phyloP scores from a whole-genome alignment of 257 asterid species.

The Scutellaria galericulata region DNA sequence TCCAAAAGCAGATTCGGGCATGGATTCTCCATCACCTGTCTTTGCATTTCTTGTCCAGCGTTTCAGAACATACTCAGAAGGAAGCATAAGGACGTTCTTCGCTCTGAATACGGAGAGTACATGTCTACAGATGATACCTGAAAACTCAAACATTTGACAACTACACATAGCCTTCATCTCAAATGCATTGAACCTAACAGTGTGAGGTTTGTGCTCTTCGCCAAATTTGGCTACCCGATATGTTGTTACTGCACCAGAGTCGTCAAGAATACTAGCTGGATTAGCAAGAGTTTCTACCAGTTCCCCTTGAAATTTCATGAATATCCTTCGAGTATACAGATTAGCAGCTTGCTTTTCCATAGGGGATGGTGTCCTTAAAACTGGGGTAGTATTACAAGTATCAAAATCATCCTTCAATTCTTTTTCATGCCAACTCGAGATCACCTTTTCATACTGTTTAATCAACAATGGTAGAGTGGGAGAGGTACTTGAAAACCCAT shows the following conservation, averaged over 20 bases:
- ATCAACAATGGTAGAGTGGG: conserved; percentile 58
- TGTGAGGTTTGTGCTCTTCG: conserved; percentile 73
- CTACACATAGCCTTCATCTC: conserved; percentile 81
- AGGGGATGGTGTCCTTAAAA: conserved; percentile 83
- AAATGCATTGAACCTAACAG: conserved; percentile 57
- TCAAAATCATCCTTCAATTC: conserved; percentile 76
- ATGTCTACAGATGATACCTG: conserved; percentile 84
- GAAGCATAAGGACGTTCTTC: conserved; percentile 74
- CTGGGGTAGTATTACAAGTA: conserved; percentile 53
- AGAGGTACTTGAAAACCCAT: conserved; percentile 50
- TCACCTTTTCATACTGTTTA: conserved; percentile 67
- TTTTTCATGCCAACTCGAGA: conserved; percentile 66
- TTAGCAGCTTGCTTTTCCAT: conserved; percentile 95
- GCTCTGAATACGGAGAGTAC: conserved; percentile 80
- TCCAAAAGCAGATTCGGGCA: conserved; percentile 41
- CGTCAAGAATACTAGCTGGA: conserved; percentile 71
- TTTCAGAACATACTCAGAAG: conserved; percentile 72
- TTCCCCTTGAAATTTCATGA: conserved; percentile 84
- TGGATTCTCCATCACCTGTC: conserved; percentile 42
- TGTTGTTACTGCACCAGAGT: conserved; percentile 48
- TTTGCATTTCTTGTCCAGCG: conserved; percentile 92
- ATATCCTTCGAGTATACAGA: conserved; percentile 70
- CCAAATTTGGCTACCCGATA: conserved; percentile 85
- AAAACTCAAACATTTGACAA: conserved; percentile 77
- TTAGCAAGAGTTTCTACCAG: conserved; percentile 84